Conservation (phyloP, 1,139 yeast species). For the Geotrichum carabidarum region DNA sequence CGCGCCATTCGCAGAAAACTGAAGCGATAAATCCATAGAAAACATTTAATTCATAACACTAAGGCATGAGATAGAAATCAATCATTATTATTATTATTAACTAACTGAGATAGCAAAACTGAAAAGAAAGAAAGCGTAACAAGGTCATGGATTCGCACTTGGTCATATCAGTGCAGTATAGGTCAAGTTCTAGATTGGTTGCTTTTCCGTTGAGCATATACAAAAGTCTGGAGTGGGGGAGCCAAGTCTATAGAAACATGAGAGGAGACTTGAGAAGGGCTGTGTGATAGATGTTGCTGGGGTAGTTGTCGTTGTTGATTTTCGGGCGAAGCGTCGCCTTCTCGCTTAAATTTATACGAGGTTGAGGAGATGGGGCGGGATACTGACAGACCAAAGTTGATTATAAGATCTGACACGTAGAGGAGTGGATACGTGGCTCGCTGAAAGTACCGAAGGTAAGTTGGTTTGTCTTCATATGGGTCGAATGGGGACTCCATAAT, state of each 20-base stretch:
- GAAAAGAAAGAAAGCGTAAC: background rate
- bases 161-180: background rate
- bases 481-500: constrained; percentile 1
- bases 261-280: background rate
- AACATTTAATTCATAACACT: background rate
- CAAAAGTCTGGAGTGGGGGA: background rate
- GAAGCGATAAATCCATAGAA: constrained; percentile 6
- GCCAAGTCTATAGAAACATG: background rate
- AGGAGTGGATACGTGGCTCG: constrained; percentile 12
- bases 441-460: constrained; percentile 1
- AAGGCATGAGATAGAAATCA: background rate
- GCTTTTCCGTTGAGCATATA: background rate
- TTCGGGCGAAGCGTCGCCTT: no score
- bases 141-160: background rate
- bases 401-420: constrained; percentile 15
- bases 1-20: constrained; percentile 40
- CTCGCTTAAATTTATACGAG: no score
- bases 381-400: constrained; percentile 16
- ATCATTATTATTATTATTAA: background rate
- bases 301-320: background rate
- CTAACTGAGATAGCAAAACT: background rate
- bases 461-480: background rate
- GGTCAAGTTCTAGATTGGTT: background rate
- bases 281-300: background rate
- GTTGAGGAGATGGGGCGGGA: constrained; percentile 9